A percentile compares a stretch with the other conserved stretches of the same genome.
Conservation (phyloP, 2,329 filamentous ascomycete genomes). For the Pseudonectria buxi region DNA sequence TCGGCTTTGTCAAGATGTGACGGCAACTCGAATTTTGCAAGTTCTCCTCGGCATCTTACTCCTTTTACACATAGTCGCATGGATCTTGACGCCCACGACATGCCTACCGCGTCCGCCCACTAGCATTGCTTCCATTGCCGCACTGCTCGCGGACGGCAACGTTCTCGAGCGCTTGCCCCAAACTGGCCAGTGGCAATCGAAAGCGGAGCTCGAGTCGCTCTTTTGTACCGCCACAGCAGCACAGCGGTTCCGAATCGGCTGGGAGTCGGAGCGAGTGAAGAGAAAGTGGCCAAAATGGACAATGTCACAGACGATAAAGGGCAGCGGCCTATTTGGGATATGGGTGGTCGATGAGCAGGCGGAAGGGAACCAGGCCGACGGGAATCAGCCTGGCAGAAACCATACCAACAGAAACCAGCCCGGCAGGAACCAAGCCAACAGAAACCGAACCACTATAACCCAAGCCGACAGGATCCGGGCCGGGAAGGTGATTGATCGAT, state of each 20-base stretch:
- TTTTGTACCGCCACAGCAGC: slow-evolving; percentile 10
- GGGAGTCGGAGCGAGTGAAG: slow-evolving; percentile 6
- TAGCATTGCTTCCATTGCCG: slow-evolving; percentile 31
- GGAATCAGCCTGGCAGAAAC: too few relatives aligned
- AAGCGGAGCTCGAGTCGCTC: slow-evolving; percentile 10
- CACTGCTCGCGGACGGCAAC: slow-evolving; percentile 32
- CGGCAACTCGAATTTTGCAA: slow-evolving; percentile 29
- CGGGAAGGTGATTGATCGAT: too few relatives aligned
- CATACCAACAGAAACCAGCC: too few relatives aligned
- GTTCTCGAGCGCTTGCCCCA: slow-evolving; percentile 21
- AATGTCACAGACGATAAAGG: slow-evolving; percentile 6
- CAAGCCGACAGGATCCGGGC: too few relatives aligned
- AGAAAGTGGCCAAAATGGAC: slow-evolving; percentile 7
- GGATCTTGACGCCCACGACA: slow-evolving; percentile 21
- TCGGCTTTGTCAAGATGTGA: slow-evolving; percentile 22
- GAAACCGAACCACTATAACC: too few relatives aligned
- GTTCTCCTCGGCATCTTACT: slow-evolving; percentile 24
- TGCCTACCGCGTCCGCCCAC: slow-evolving; percentile 25
- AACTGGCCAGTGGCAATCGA: slow-evolving; percentile 19
- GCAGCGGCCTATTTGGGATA: slow-evolving; percentile 15
- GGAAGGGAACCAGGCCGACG: slow-evolving; percentile 6
- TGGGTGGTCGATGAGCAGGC: slow-evolving; percentile 7
- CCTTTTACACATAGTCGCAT: slow-evolving; percentile 20
- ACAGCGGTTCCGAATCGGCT: slow-evolving; percentile 14
- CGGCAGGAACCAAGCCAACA: too few relatives aligned